phyloP scores from a whole-genome alignment of 495 filamentous ascomycete genomes.

The Penicillium egyptiacum region DNA sequence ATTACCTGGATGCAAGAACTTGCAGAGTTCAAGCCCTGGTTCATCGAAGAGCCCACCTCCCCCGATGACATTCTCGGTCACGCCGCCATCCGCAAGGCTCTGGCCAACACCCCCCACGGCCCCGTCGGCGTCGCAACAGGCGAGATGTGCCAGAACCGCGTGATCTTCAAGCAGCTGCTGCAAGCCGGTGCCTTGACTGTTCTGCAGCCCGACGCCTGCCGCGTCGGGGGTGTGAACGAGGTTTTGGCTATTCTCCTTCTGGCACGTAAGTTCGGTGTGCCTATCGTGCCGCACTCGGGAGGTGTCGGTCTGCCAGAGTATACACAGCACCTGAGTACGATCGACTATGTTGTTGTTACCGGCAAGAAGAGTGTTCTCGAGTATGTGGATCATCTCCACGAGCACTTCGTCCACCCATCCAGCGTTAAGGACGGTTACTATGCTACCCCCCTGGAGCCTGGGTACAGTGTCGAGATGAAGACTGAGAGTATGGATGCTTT shows the following conservation, averaged over 20 bases:
- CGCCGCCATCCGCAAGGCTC: constrained; percentile 76
- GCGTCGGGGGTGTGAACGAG: constrained; percentile 90
- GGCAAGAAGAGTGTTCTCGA: constrained; percentile 81
- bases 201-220: constrained; percentile 89
- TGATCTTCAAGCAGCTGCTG: constrained; percentile 91
- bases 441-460: constrained; percentile 76
- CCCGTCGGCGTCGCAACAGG: constrained; percentile 84
- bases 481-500: constrained; percentile 77
- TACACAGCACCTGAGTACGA: constrained; percentile 89
- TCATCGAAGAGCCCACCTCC: constrained; percentile 95
- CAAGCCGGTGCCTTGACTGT: constrained; percentile 77
- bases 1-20: constrained; percentile 85
- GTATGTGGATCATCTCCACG: constrained; percentile 91
- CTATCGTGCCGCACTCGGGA: constrained; percentile 85
- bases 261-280: constrained; percentile 79
- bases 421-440: constrained; percentile 84
- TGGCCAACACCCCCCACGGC: constrained; percentile 61
- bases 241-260: constrained; percentile 88
- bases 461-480: constrained; percentile 94
- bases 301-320: constrained; percentile 93
- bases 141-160: constrained; percentile 96
- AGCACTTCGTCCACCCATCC: constrained; percentile 84
- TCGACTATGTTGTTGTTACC: constrained; percentile 87
- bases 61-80: constrained; percentile 92
- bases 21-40: constrained; percentile 87